Evolutionary conservation across 306 rosid genomes (phyloP).

Genomic region (Inga laurina): DNA sequence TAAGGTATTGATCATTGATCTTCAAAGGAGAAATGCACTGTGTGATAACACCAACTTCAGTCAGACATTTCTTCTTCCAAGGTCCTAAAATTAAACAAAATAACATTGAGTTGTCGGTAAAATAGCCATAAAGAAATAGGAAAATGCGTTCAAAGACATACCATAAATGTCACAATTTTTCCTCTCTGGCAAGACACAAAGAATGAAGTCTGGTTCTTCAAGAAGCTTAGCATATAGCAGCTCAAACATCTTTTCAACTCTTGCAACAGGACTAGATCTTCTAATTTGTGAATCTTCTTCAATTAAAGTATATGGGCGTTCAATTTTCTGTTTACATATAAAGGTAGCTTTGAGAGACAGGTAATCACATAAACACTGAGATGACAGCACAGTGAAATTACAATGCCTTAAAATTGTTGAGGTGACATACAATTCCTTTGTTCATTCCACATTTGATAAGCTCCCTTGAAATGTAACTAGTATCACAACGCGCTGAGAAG

Average conservation of each 20-base stretch:
- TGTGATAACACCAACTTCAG: slow-evolving; percentile 74
- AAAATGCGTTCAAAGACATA: slow-evolving; percentile 25
- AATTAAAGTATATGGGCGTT: slow-evolving; percentile 70
- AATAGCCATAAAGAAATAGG: slow-evolving; percentile 13
- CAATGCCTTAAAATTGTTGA: neutral
- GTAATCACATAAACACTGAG: slow-evolving; percentile 27
- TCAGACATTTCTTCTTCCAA: slow-evolving; percentile 84
- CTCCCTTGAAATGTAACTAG: slow-evolving; percentile 79
- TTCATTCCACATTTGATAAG: slow-evolving; percentile 89
- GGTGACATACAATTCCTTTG: slow-evolving; percentile 81
- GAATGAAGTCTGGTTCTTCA: slow-evolving; percentile 66
- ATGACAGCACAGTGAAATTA: slow-evolving; percentile 26
- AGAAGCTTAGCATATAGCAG: slow-evolving; percentile 54
- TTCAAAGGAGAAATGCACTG: slow-evolving; percentile 86
- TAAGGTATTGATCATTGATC: slow-evolving; percentile 81
- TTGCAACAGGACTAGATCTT: slow-evolving; percentile 59
- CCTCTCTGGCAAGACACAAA: slow-evolving; percentile 84
- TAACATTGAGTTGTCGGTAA: slow-evolving; percentile 10
- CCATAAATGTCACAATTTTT: slow-evolving; percentile 84
- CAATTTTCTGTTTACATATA: slow-evolving; percentile 62
- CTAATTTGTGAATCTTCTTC: slow-evolving; percentile 75
- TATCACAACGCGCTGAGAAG: slow-evolving; percentile 91
- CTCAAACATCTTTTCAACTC: slow-evolving; percentile 89
- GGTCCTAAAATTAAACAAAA: slow-evolving; percentile 61
- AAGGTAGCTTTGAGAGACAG: slow-evolving; percentile 27